Base-by-base conservation (phyloP, 768 basidiomycete genomes). In the Amanita brunnescens region DNA sequence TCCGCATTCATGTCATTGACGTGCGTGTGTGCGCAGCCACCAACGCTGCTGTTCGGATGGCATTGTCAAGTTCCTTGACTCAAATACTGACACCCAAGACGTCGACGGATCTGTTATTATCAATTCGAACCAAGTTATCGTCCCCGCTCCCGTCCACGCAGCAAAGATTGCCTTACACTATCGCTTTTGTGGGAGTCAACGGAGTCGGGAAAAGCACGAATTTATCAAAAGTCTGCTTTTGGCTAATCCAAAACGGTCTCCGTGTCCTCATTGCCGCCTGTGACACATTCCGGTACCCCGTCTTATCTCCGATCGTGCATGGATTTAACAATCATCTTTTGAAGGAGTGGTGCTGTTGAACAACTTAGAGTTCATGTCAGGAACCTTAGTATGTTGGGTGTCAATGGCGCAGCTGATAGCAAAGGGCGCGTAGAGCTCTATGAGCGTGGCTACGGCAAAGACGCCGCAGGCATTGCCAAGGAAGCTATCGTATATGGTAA, bases 171-270 rank as follows among this genome's bases (percentile, higher is more conserved):
- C 95, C 95, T 0, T 98, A 97, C 67, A 83, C 83, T 59, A 88
- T 99, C 60, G 85, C 92, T 0, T 99, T 99, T 64, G 93, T 98
- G 37, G 96, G 96, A 12, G 96, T 99, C 33, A 99, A 99, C 62
- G 96, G 96, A 21, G 96, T 99, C 21, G 96, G 96, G 29, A 99
- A 99, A 73, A 95, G 91, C 59, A 98, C 96, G 5, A 99, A 98
- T 67, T 70, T 99, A 37, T 90, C 87, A 38, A 99, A 99, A 72
- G 95, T 99, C 45, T 94, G 92, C 68, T 99, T 98, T 70, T 99
- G 96, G 96, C 74, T 99, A 34, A 85, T 99, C 49, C 96, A 99
- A 68, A 99, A 99, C 61, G 85, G 87, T 5, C 67, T 95, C 34
- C 76, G 87, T 35, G 95, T 99, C 35, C 74, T 99, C 57, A 98